phyloP scores from a whole-genome alignment of 805 yeast genomes.

The Lipomyces japonicus region DNA sequence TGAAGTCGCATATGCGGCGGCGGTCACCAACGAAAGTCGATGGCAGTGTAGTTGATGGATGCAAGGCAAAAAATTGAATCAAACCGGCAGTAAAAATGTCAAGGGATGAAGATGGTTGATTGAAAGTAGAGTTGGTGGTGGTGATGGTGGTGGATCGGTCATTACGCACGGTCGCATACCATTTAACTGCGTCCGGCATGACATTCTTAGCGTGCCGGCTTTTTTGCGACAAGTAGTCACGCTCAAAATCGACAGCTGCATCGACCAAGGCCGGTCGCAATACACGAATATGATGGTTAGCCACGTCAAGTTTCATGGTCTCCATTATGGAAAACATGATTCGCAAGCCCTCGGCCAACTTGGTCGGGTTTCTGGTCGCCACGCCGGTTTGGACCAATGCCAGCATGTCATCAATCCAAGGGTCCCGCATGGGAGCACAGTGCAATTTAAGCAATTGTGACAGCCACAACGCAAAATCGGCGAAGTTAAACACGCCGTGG shows the following conservation, averaged over 20 bases:
- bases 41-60: slow-evolving; percentile 55
- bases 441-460: slow-evolving; percentile 75
- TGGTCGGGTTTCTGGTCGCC: slow-evolving; percentile 21
- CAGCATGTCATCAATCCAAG: slow-evolving; percentile 82
- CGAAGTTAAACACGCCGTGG: slow-evolving; percentile 63
- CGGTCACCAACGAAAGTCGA: slow-evolving; percentile 80
- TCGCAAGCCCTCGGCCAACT: slow-evolving; percentile 70
- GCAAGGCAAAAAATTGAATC: slow-evolving; percentile 30
- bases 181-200: slow-evolving; percentile 56
- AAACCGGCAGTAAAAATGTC: slow-evolving; percentile 21
- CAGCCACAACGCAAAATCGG: slow-evolving; percentile 67
- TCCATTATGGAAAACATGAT: slow-evolving; percentile 78
- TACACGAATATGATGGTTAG: slow-evolving; percentile 87
- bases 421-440: slow-evolving; percentile 94
- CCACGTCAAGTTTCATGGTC: slow-evolving; percentile 92
- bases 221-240: slow-evolving; percentile 65
- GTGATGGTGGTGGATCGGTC: background rate
- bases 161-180: slow-evolving; percentile 49
- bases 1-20: slow-evolving; percentile 65
- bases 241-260: slow-evolving; percentile 84
- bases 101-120: background rate
- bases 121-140: background rate
- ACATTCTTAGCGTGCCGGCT: slow-evolving; percentile 49
- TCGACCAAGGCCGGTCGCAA: slow-evolving; percentile 79
- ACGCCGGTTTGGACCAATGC: slow-evolving; percentile 42